These are phyloP conservation scores for Colletotrichum cereale DNA, from an alignment of 2,329 filamentous ascomycete species.

Conservation along the genomic window DNA sequence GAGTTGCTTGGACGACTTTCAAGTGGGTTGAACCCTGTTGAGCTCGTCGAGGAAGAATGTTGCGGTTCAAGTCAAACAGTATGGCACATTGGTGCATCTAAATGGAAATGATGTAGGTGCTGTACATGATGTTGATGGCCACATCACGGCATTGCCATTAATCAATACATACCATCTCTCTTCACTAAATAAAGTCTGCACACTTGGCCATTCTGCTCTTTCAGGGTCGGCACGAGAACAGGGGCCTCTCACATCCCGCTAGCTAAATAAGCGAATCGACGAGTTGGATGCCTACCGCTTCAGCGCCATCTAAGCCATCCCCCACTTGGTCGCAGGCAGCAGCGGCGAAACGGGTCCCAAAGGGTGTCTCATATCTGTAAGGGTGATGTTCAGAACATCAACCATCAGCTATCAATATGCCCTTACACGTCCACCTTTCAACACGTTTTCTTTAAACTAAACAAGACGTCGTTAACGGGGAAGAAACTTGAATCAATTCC, in stretches of 20 bases:
- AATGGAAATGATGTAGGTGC: not conserved
- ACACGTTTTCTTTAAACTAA: not conserved
- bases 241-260: not conserved
- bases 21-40: not conserved
- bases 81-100: not conserved
- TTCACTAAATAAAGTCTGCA: no score
- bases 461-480: no score
- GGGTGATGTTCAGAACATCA: not conserved
- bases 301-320: not conserved
- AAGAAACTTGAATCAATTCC: not conserved
- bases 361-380: not conserved
- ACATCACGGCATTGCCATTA: no score
- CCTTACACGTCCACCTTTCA: no score
- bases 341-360: not conserved
- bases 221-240: not conserved
- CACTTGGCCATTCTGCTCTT: no score
- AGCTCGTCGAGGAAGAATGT: not conserved
- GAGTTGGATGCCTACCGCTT: not conserved
- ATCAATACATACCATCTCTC: no score
- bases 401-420: not conserved
- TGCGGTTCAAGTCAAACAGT: not conserved
- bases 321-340: not conserved
- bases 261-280: not conserved
- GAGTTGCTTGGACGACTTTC: fast-evolving
- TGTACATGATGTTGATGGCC: not conserved